These are phyloP conservation scores for Psilocybe subaeruginosa DNA, from an alignment of 768 basidiomycete species.

Conservation along the genomic window DNA sequence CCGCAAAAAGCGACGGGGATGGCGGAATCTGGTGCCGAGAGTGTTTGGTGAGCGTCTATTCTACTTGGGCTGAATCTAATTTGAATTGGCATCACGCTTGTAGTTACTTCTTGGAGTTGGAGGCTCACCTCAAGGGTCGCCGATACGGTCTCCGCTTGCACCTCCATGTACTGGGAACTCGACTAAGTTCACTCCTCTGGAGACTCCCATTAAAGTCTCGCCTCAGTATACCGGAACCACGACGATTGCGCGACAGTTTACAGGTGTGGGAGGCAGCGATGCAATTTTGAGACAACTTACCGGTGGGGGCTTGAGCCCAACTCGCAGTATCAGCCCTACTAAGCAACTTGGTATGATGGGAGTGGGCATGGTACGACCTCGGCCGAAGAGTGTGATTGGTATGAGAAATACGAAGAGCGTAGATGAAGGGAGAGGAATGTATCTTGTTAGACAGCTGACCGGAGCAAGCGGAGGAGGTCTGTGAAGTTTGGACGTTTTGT, in stretches of 20 bases:
- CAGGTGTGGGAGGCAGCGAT: conserved; percentile 53
- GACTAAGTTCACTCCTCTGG: conserved; percentile 48
- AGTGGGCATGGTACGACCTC: conserved; percentile 43
- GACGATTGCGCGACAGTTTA: conserved; percentile 77
- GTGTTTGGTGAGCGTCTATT: conserved; percentile 63
- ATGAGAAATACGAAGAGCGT: conserved; percentile 62
- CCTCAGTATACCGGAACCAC: conserved; percentile 73
- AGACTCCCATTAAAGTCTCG: conserved; percentile 38
- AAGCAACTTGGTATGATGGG: conserved; percentile 56
- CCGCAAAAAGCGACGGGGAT: conserved; percentile 71
- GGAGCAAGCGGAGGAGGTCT: conserved; percentile 39
- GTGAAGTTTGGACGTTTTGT: conserved; percentile 9
- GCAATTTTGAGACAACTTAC: conserved; percentile 60
- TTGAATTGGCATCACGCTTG: conserved; percentile 2
- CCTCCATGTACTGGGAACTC: conserved; percentile 47
- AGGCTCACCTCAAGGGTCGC: conserved; percentile 54
- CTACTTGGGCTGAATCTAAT: not conserved
- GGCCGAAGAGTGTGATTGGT: conserved; percentile 81
- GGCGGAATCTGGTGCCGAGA: conserved; percentile 85
- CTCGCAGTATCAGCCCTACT: conserved; percentile 76
- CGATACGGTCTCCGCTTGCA: conserved; percentile 48
- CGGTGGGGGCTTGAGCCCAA: conserved; percentile 68
- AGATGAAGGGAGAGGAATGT: conserved; percentile 77
- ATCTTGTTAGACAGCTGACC: conserved; percentile 78
- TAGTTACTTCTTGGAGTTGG: conserved; percentile 61